Evolutionary conservation across 208 protist species (phyloP).

Genomic region (Trypanosomatidae sp.): DNA sequence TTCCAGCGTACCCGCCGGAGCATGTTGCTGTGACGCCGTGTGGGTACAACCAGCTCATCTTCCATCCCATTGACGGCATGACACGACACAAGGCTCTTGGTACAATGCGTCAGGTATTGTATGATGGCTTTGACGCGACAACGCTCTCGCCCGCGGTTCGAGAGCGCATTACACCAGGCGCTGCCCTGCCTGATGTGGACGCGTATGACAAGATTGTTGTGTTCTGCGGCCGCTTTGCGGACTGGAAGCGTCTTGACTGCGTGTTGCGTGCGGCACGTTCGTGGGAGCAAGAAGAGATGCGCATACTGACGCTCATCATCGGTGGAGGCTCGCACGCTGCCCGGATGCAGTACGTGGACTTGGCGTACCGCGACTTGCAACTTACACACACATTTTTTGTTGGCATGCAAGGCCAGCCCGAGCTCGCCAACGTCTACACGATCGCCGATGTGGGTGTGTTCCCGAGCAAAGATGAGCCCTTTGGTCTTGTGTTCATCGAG

Average conservation of each 20-base stretch:
- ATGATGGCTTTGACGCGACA: constrained; percentile 24
- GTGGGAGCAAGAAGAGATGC: constrained; percentile 36
- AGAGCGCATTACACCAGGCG: constrained; percentile 10
- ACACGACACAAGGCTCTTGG: constrained; percentile 50
- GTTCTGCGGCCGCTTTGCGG: constrained; percentile 63
- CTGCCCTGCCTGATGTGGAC: constrained; percentile 30
- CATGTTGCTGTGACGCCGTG: constrained; percentile 47
- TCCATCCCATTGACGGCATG: constrained; percentile 35
- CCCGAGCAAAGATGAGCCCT: constrained; percentile 69
- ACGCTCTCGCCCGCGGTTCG: constrained; percentile 12
- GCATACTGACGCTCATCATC: constrained; percentile 46
- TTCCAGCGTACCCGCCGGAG: constrained; percentile 34
- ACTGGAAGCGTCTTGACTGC: constrained; percentile 60
- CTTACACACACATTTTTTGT: constrained; percentile 59
- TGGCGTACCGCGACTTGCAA: constrained; percentile 43
- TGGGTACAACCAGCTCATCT: constrained; percentile 66
- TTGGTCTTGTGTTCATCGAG: constrained; percentile 71
- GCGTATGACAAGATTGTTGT: constrained; percentile 46
- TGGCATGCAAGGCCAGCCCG: constrained; percentile 40
- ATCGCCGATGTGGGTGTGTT: constrained; percentile 45
- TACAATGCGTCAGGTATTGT: constrained; percentile 35
- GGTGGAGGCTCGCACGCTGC: constrained; percentile 40
- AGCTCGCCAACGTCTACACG: constrained; percentile 44
- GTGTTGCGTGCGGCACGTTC: constrained; percentile 34
- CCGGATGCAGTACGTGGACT: constrained; percentile 34